These are phyloP conservation scores for Cucumis sativus DNA, from an alignment of 306 rosid species.

Conservation along the genomic window Cucumber_9930_V3 NC_026660.2:6990001-6990500, in stretches of 20 bases:
- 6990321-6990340: not conserved
- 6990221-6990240: not conserved
- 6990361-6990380: not conserved
- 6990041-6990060: not conserved
- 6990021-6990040: not conserved
- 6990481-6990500: not conserved
- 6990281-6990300: not conserved
- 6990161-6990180: constrained; percentile 49
- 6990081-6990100: constrained; percentile 53
- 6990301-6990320: not conserved
- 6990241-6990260: too few species aligned
- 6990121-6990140: constrained; percentile 41
- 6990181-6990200: constrained; percentile 60
- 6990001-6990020: not conserved
- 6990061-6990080: constrained; percentile 80
- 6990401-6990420: not conserved
- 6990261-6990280: not conserved
- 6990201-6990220: not conserved
- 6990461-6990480: not conserved
- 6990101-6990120: constrained; percentile 40
- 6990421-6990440: not conserved
- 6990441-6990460: not conserved
- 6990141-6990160: constrained; percentile 61
- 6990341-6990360: not conserved
- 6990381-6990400: not conserved